Evolutionary conservation across 2,329 filamentous ascomycete species (phyloP).

Genomic region (Metarhizium guizhouense): DNA sequence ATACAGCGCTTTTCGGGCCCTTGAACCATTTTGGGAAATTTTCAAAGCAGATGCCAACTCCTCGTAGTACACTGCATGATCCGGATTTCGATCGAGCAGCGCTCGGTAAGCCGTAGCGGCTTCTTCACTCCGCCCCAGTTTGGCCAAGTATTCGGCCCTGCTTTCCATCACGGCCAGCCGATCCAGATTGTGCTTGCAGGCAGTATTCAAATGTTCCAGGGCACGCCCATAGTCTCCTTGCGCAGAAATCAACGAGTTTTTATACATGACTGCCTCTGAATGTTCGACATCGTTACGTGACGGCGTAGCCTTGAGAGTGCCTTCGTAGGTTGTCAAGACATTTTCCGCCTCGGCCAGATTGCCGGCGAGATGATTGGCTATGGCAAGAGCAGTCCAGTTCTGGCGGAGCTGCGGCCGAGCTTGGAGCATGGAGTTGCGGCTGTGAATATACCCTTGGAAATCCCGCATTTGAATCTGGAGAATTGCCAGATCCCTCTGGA

Average conservation of each 20-base stretch:
- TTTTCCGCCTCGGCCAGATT: constrained; percentile 82
- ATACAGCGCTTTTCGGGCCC: constrained; percentile 62
- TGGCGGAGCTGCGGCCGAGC: constrained; percentile 72
- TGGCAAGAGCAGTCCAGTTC: constrained; percentile 96
- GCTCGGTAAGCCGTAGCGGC: constrained; percentile 73
- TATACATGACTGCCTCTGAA: constrained; percentile 89
- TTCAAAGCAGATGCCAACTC: constrained; percentile 62
- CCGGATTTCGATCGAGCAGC: constrained; percentile 77
- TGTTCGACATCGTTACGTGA: constrained; percentile 78
- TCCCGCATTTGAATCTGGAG: constrained; percentile 96
- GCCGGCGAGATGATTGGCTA: constrained; percentile 85
- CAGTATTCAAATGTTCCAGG: constrained; percentile 73
- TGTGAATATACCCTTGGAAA: constrained; percentile 87
- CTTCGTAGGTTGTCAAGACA: constrained; percentile 84
- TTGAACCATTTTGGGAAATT: constrained; percentile 47
- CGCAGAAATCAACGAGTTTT: constrained; percentile 90
- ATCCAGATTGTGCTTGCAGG: constrained; percentile 72
- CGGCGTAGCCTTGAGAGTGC: constrained; percentile 76
- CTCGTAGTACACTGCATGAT: constrained; percentile 80
- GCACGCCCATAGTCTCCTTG: constrained; percentile 75
- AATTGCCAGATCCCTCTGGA: constrained; percentile 85
- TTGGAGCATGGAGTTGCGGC: constrained; percentile 79
- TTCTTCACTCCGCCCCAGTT: constrained; percentile 68
- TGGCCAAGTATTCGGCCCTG: constrained; percentile 73
- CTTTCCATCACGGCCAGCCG: constrained; percentile 77